Percentiles rank a stretch among this genome's conserved stretches.
Evolutionary conservation across 495 filamentous ascomycete genomes (phyloP).

Genomic region (Tirmania nivea): DNA sequence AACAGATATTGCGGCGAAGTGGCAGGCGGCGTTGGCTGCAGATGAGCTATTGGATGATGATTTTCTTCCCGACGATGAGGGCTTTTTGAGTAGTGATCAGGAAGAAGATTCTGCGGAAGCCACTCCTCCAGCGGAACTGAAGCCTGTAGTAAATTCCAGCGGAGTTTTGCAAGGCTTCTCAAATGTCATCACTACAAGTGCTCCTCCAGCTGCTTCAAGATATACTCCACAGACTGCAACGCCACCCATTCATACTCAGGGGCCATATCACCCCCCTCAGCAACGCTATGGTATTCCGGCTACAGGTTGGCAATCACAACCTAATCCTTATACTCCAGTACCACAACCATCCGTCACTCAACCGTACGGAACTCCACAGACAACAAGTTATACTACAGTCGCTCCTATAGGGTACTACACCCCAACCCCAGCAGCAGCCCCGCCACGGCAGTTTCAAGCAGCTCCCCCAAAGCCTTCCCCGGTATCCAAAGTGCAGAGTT

Average conservation of each 20-base stretch:
- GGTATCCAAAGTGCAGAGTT: slow-evolving; percentile 46
- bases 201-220: slow-evolving; percentile 1
- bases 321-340: slow-evolving; percentile 23
- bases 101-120: slow-evolving; percentile 38
- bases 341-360: slow-evolving; percentile 19
- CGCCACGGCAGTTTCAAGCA: slow-evolving; percentile 25
- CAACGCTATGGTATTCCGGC: slow-evolving; percentile 8
- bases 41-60: slow-evolving; percentile 30
- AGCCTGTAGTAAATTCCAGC: slow-evolving; percentile 12
- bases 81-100: slow-evolving; percentile 46
- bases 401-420: background rate
- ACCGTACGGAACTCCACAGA: slow-evolving; percentile 2
- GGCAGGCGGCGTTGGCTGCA: slow-evolving; percentile 59
- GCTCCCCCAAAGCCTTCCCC: slow-evolving; percentile 15
- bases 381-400: background rate
- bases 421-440: slow-evolving; percentile 20
- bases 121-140: slow-evolving; percentile 1
- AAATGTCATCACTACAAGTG: slow-evolving; percentile 11
- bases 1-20: slow-evolving; percentile 52
- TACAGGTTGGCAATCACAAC: slow-evolving; percentile 6
- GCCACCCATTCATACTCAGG: slow-evolving; percentile 16
- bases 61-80: slow-evolving; percentile 42
- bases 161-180: slow-evolving; percentile 19
- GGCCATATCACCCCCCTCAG: slow-evolving; percentile 6
- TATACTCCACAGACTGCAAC: slow-evolving; percentile 15